These are phyloP conservation scores for Paecilomyces niveus DNA, from an alignment of 2,329 filamentous ascomycete species.

Conservation along the genomic window DNA sequence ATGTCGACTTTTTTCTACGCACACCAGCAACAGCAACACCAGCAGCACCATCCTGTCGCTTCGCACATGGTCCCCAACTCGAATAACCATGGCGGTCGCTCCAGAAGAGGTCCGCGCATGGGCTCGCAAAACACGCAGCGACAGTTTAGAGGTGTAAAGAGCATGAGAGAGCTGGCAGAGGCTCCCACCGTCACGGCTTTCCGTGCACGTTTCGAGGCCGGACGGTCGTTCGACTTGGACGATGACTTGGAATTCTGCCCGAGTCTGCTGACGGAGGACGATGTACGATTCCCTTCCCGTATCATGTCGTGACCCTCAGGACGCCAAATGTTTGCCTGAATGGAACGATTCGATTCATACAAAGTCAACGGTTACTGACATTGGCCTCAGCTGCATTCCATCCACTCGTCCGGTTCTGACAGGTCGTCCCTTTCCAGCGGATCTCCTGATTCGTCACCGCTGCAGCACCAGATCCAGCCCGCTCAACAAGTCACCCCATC, in stretches of 20 bases:
- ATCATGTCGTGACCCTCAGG: not conserved
- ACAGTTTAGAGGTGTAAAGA: constrained; percentile 77
- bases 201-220: constrained; percentile 81
- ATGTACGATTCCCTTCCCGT: constrained; percentile 52
- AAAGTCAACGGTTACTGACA: constrained; percentile 7
- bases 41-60: constrained; percentile 44
- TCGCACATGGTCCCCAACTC: constrained; percentile 46
- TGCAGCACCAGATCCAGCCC: constrained; percentile 71
- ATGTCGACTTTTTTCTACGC: constrained; percentile 44
- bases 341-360: constrained; percentile 6
- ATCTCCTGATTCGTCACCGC: constrained; percentile 84
- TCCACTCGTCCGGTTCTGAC: constrained; percentile 83
- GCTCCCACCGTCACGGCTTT: constrained; percentile 69
- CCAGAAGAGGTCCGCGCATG: constrained; percentile 73
- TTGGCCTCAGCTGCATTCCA: constrained; percentile 67
- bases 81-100: constrained; percentile 76
- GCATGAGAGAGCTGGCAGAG: constrained; percentile 79
- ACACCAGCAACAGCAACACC: constrained; percentile 35
- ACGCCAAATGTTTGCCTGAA: not conserved
- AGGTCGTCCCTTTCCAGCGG: constrained; percentile 91
- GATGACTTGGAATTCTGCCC: constrained; percentile 96
- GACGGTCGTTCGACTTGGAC: constrained; percentile 88
- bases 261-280: constrained; percentile 81
- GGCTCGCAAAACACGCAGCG: constrained; percentile 77
- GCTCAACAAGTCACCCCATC: constrained; percentile 67